Conservation (phyloP, 495 filamentous ascomycete genomes). For the Glarea lozoyensis region DNA sequence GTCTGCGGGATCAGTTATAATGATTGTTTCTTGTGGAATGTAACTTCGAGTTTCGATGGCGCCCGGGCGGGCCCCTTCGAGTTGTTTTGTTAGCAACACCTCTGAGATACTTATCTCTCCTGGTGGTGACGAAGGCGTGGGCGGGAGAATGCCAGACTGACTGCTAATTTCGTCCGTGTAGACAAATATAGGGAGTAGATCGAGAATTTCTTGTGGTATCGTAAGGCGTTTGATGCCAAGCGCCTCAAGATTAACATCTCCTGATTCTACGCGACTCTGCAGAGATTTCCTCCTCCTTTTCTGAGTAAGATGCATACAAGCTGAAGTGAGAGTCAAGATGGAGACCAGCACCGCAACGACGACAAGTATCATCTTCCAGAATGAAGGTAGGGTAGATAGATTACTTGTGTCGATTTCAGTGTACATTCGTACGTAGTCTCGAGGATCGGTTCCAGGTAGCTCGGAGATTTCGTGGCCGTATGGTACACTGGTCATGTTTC, state of each 20-base stretch:
- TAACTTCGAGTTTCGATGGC: too few species aligned
- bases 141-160: too few species aligned
- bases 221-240: slow-evolving; percentile 68
- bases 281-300: slow-evolving; percentile 54
- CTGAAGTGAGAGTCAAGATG: slow-evolving; percentile 53
- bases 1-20: slow-evolving; percentile 4
- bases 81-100: not conserved
- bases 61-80: not conserved
- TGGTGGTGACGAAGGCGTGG: too few species aligned
- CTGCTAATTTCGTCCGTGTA: slow-evolving; percentile 36
- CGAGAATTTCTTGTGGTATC: slow-evolving; percentile 58
- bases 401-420: slow-evolving; percentile 34
- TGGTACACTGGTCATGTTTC: slow-evolving; percentile 51
- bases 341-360: slow-evolving; percentile 65
- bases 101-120: too few species aligned
- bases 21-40: too few species aligned
- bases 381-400: slow-evolving; percentile 42
- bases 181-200: slow-evolving; percentile 64
- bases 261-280: slow-evolving; percentile 56
- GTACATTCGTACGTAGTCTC: slow-evolving; percentile 44
- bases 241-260: slow-evolving; percentile 73
- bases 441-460: slow-evolving; percentile 51
- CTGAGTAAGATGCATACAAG: slow-evolving; percentile 67
- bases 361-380: slow-evolving; percentile 80
- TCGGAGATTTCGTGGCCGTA: slow-evolving; percentile 45